Percentiles rank a stretch among this genome's conserved stretches.
Evolutionary conservation across 2,329 filamentous ascomycete species (phyloP).

Genomic region (Epichloe coenophiala): DNA sequence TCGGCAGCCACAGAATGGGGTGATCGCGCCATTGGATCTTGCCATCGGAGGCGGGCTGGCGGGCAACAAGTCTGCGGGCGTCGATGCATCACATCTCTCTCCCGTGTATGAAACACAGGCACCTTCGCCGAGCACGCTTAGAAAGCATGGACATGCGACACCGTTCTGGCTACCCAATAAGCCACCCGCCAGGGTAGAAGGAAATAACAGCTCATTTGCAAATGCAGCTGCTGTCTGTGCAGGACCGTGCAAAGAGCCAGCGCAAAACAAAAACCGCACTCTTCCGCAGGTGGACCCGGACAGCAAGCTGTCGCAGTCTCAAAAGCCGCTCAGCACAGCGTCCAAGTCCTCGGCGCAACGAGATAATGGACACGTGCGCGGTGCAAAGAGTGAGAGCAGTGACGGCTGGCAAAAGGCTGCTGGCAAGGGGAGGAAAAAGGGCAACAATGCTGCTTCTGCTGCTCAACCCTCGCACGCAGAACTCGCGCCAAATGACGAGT

Average conservation of each 20-base stretch:
- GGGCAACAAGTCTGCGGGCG: slow-evolving; percentile 16
- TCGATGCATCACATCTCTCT: slow-evolving; percentile 44
- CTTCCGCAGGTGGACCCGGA: slow-evolving; percentile 9
- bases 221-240: not conserved
- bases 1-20: slow-evolving; percentile 31
- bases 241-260: not conserved
- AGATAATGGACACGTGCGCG: slow-evolving; percentile 40
- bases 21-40: slow-evolving; percentile 42
- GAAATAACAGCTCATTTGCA: not conserved
- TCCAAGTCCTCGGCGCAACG: slow-evolving; percentile 26
- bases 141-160: slow-evolving; percentile 25
- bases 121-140: slow-evolving; percentile 50
- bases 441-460: slow-evolving; percentile 31
- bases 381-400: slow-evolving; percentile 40
- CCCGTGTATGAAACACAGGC: slow-evolving; percentile 63
- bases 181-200: slow-evolving; percentile 5
- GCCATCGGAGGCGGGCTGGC: slow-evolving; percentile 32
- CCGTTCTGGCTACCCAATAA: slow-evolving; percentile 16
- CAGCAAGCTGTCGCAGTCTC: slow-evolving; percentile 6
- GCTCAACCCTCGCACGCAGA: slow-evolving; percentile 30
- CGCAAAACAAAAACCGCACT: not conserved
- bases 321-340: slow-evolving; percentile 12
- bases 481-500: slow-evolving; percentile 41
- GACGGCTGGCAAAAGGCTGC: slow-evolving; percentile 47
- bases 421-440: slow-evolving; percentile 34